Evolutionary conservation across 2,329 filamentous ascomycete species (phyloP).

Genomic region (Trichoderma arundinaceum): DNA sequence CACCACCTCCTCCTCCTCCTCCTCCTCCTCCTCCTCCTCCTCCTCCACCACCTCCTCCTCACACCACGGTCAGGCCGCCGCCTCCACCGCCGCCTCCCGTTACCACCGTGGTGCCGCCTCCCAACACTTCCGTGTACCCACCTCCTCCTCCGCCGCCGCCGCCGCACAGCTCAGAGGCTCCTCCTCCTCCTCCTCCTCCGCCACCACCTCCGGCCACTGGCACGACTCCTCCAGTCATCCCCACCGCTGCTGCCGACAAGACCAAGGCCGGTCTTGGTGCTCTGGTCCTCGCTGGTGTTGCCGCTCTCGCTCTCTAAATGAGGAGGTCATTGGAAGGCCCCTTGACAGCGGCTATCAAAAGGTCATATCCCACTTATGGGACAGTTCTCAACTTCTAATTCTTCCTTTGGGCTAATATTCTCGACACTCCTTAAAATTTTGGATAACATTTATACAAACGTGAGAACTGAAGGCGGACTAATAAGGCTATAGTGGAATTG

Average conservation of each 20-base stretch:
- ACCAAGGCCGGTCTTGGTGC: conserved; percentile 45
- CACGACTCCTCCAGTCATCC: conserved; percentile 38
- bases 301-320: conserved; percentile 46
- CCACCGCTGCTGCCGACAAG: conserved; percentile 48
- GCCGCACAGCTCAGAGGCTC: too few relatives aligned
- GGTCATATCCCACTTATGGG: conserved; percentile 5
- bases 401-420: conserved; percentile 13
- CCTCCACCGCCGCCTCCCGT: too few relatives aligned
- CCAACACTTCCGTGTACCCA: conserved; percentile 26
- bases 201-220: conserved; percentile 30
- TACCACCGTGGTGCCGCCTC: conserved; percentile 22
- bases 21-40: conserved; percentile 30
- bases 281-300: conserved; percentile 48
- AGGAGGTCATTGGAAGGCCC: neutral
- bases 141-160: conserved; percentile 32
- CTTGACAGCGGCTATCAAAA: neutral
- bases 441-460: neutral
- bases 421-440: conserved; percentile 25
- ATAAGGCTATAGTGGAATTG: neutral
- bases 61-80: neutral
- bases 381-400: conserved; percentile 25
- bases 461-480: conserved; percentile 23
- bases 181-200: conserved; percentile 29
- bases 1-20: too few relatives aligned
- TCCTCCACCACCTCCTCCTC: conserved; percentile 29